Base-by-base conservation (phyloP, 768 basidiomycete genomes). In the Tylopilus rubrobrunneus region DNA sequence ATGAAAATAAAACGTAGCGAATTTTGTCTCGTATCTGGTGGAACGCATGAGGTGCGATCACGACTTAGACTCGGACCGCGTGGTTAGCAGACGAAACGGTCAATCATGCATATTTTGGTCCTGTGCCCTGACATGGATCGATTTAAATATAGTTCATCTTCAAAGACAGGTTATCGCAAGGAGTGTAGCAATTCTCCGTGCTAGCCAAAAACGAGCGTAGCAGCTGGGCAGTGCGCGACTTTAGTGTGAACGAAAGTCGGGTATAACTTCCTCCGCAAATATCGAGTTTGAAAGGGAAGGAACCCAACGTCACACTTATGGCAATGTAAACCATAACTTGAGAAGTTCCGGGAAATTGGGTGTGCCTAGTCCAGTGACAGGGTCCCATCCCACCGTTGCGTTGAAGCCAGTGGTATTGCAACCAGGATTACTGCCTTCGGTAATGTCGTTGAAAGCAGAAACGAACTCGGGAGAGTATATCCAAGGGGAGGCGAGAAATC, bases 401-500 rank as follows among this genome's bases (percentile, higher is more conserved):
- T 10, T 39, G 37, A 8, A 39, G 37, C n/a, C n/a, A 6, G n/a
- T 5, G 3, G 37, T 19, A 10, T n/a, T 15, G 6, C n/a, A 39
- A 2, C 79, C 77, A 4, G 66, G 70, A 53, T 78, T 79, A 2
- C 64, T 65, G 3, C 80, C 80, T 5, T 62, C 59, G 1, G 71
- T 76, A 49, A 82, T 79, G 52, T 82, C 80, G 52, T 79, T 69
- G 59, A 57, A 51, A 7, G 48, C 45, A 0, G 2, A 1, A 21
- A 39, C 31, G 29, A 57, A 57, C 28, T 57, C 28, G 7, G 48
- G 0, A 7, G 56, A 57, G 9, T 57, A 57, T 8, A 57, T 57
- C 56, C 57, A 43, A n/a, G 1, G 10, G 14, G 21, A 7, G 3
- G 29, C 3, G 10, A 12, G 1, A 9, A 3, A 8, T 7, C 14